Evolutionary conservation across 2,329 filamentous ascomycete genomes (phyloP), one percentile per base, ranked within the genome.

Genomic region (Paraphaeosphaeria sporulosa): DNA sequence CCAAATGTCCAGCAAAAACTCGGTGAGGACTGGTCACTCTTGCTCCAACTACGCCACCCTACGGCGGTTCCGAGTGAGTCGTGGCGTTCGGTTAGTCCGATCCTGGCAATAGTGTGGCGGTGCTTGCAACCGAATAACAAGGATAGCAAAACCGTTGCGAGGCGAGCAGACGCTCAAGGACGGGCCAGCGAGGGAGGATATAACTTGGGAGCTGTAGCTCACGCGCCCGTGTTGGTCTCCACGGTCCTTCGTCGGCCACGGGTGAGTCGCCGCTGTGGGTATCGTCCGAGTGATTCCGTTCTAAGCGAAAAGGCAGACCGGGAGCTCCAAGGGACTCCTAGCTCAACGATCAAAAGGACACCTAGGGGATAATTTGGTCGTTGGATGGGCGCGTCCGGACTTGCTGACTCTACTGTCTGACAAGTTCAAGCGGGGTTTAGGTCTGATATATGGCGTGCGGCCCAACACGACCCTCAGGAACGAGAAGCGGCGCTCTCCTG

Each of bases 251-350:
- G 64, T 68, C 65, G 63, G 64, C 66, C 53, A 68, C 68, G 64
- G 38, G 61, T 62, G 55, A 63, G 64, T 73, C 62, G 70, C 72
- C 70, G 70, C 69, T 68, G 70, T 73, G 72, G 73, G 67, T 67
- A 65, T 52, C 59, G 67, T 61, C 68, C 67, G 70, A 67, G 60
- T 61, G 64, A 64, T 66, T 65, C 69, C 67, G 71, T 68, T 65
- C 51, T 62, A 56, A 63, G 68, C 61, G 62, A 64, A 61, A 64
- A 52, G 62, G 64, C 69, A 62, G 66, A 62, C 61, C 61, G 61
- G 64, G 64, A 62, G 59, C 50, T 65, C 61, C 56, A 65, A 59
- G 61, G 63, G 55, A 64, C 57, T 58, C 64, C 63, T 70, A 50
- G 63, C 61, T 67, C 60, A 58, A 49, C 60, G 64, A 61, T 25